Percentiles rank a stretch among this genome's conserved stretches.
phyloP scores from a whole-genome alignment of 2,329 filamentous ascomycete species.

The Huntiella decipiens region DNA sequence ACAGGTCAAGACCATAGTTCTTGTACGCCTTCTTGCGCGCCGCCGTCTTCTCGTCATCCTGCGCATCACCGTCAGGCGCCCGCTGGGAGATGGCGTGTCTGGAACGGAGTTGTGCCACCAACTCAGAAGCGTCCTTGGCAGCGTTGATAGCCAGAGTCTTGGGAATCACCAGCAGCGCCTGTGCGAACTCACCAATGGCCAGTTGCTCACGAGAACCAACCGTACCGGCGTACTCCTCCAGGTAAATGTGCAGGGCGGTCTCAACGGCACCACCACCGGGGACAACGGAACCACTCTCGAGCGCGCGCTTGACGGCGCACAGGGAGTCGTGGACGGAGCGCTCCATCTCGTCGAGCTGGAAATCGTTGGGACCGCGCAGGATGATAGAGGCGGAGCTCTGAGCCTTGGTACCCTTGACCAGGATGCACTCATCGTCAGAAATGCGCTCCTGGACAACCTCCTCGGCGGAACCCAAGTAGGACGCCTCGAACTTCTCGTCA shows the following conservation, averaged over 20 bases:
- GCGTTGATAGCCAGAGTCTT: constrained; percentile 95
- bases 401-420: constrained; percentile 88
- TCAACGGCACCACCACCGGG: constrained; percentile 92
- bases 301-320: constrained; percentile 87
- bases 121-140: constrained; percentile 86
- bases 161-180: constrained; percentile 81
- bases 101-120: constrained; percentile 86
- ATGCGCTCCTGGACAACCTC: constrained; percentile 97
- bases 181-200: constrained; percentile 92
- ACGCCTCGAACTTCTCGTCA: constrained; percentile 87
- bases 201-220: constrained; percentile 94
- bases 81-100: constrained; percentile 88
- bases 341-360: constrained; percentile 96
- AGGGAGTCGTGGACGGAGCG: constrained; percentile 93
- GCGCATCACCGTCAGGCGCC: constrained; percentile 65
- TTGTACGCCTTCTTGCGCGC: constrained; percentile 94
- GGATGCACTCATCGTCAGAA: constrained; percentile 94
- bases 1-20: constrained; percentile 90
- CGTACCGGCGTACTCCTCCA: constrained; percentile 95
- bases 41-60: constrained; percentile 72
- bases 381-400: constrained; percentile 92
- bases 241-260: constrained; percentile 96
- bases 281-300: constrained; percentile 92
- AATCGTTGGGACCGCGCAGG: constrained; percentile 88
- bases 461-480: constrained; percentile 76